Conservation (phyloP, 208 protist species). For the Ichthyophonus hoferi region DNA sequence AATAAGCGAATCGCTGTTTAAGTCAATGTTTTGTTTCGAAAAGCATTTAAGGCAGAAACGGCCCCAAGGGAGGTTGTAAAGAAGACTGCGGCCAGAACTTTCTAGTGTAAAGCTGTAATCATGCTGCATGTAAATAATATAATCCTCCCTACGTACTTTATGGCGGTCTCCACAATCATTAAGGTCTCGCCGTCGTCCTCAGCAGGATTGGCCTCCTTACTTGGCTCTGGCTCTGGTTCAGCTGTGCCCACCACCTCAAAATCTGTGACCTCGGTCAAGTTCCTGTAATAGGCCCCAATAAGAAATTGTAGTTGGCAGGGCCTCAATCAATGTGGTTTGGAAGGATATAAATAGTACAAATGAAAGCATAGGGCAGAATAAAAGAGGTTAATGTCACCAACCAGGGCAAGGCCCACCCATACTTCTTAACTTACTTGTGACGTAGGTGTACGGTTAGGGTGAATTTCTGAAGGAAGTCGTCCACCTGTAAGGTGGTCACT, state of each 20-base stretch:
- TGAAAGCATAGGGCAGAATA: too few relatives aligned
- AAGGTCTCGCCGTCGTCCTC: neutral
- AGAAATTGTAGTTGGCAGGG: neutral
- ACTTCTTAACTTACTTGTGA: neutral
- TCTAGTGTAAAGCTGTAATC: too few relatives aligned
- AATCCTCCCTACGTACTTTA: too few relatives aligned
- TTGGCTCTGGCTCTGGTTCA: neutral
- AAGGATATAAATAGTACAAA: neutral
- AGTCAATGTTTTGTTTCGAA: too few relatives aligned
- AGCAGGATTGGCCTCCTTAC: neutral
- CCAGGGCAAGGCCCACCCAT: too few relatives aligned
- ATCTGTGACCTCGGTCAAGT: neutral
- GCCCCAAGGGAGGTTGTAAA: too few relatives aligned
- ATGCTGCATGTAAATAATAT: too few relatives aligned
- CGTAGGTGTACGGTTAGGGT: neutral
- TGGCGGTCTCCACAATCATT: slow-evolving; percentile 1
- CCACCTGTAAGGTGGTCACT: neutral
- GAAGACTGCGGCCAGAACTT: too few relatives aligned
- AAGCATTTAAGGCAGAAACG: too few relatives aligned
- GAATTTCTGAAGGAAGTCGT: slow-evolving; percentile 11
- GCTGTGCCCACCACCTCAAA: neutral
- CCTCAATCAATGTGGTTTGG: neutral
- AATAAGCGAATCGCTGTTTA: too few relatives aligned
- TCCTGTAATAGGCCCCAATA: neutral
- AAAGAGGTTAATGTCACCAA: too few relatives aligned